phyloP scores from a whole-genome alignment of 2,329 filamentous ascomycete genomes.

The Fusarium sp. region DNA sequence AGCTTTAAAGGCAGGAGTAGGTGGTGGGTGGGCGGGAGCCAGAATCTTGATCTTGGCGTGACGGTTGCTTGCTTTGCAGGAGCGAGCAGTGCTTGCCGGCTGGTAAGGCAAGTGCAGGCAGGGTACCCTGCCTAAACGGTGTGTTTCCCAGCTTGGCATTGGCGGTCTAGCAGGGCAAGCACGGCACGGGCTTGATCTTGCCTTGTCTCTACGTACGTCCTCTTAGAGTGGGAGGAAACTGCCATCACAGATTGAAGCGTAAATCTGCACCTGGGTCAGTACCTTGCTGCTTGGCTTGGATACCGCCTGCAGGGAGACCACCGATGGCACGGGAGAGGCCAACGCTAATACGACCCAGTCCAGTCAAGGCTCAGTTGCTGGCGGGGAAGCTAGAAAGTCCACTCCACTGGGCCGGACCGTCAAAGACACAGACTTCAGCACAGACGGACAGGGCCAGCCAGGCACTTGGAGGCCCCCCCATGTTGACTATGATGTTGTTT shows the following conservation, averaged over 20 bases:
- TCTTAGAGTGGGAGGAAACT: conserved; percentile 17
- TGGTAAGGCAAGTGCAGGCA: conserved; percentile 25
- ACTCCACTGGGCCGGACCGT: conserved; percentile 16
- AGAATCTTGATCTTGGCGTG: conserved; percentile 34
- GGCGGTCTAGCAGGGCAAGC: conserved; percentile 35
- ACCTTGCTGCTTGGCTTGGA: conserved; percentile 15
- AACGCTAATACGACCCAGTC: conserved; percentile 29
- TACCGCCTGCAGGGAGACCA: conserved; percentile 18
- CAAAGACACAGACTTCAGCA: conserved; percentile 8
- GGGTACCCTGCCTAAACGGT: conserved; percentile 16
- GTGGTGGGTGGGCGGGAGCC: conserved; percentile 13
- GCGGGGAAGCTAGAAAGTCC: conserved; percentile 20
- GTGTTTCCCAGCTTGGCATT: conserved; percentile 21
- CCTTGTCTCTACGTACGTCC: not conserved
- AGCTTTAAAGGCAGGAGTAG: conserved; percentile 40
- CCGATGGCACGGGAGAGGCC: conserved; percentile 26
- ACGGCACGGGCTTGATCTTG: conserved; percentile 16
- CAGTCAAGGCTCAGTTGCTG: not conserved
- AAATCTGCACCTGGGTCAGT: conserved; percentile 13
- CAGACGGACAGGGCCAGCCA: not conserved
- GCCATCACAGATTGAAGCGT: conserved; percentile 23
- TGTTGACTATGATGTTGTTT: conserved; percentile 24
- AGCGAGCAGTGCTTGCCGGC: conserved; percentile 22
- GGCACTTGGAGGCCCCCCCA: conserved; percentile 16
- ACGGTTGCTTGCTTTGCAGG: conserved; percentile 30